Percentiles rank a stretch among this genome's conserved stretches.
These are phyloP conservation scores for Tillandsia fasciculata DNA, from an alignment of 176 grass and related monocot species.

Conservation along the genomic window DNA sequence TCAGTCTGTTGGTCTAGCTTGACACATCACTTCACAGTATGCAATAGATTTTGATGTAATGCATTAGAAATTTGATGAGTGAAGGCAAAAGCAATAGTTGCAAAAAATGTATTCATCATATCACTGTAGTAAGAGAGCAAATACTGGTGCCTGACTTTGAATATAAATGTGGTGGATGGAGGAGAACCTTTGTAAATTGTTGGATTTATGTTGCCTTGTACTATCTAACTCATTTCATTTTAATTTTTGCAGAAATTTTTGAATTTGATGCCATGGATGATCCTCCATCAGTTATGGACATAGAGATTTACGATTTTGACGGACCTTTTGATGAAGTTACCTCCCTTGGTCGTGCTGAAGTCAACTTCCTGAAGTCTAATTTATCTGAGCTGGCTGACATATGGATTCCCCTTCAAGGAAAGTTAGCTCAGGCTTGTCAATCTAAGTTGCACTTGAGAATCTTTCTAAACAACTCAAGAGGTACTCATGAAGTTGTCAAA, in stretches of 20 bases:
- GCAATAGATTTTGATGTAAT: not conserved
- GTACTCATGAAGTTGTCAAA: constrained; percentile 41
- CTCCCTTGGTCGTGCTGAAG: constrained; percentile 71
- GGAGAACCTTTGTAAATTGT: no score
- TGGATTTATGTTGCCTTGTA: no score
- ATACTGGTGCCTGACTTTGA: no score
- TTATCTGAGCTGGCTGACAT: constrained; percentile 60
- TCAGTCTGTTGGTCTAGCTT: not conserved
- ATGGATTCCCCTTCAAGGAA: constrained; percentile 78
- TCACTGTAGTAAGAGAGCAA: no score
- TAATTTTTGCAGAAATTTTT: constrained; percentile 68
- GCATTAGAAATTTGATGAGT: not conserved
- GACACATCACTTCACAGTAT: no score
- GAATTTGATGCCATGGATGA: constrained; percentile 97
- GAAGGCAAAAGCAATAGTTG: no score
- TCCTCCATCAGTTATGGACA: constrained; percentile 73
- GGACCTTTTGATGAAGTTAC: constrained; percentile 81
- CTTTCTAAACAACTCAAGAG: constrained; percentile 75
- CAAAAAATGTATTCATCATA: no score
- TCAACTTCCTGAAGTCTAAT: constrained; percentile 92
- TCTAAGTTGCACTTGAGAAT: constrained; percentile 79
- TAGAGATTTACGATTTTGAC: constrained; percentile 89
- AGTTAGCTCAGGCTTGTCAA: constrained; percentile 80
- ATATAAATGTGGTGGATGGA: no score
- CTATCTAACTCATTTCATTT: constrained; percentile 9